Evolutionary conservation across 2,329 filamentous ascomycete genomes (phyloP), one percentile per base, ranked within the genome.

Genomic region (Penicillium sp.): DNA sequence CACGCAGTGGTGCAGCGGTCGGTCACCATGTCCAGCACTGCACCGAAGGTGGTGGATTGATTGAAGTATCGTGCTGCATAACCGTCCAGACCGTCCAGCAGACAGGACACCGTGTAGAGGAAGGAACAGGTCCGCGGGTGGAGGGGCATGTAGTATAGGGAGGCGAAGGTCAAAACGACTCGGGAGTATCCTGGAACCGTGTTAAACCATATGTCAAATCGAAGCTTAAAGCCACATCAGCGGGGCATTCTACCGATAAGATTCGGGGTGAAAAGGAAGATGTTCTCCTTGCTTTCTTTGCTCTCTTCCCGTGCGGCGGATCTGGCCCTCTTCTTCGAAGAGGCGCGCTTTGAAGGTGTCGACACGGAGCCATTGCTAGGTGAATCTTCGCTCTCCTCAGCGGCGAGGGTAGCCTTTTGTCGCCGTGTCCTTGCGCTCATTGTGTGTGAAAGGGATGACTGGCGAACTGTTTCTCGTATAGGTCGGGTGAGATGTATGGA

Each of bases 1-100:
- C 93, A 98, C 2, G 91, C 84, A 3, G 93, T 98, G 28, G 91
- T 97, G 77, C 93, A 97, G 53, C 93, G 85, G 72, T 98, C 93
- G 17, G 93, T 98, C 54, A 98, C 91, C 93, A 98, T 98, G 74
- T 98, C 93, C 56, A 98, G 79, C 31, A 98, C 91, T 29, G 91
- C 93, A 56, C 93, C 93, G 69, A 98, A 98, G 57, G 87, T 87
- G 48, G 93, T 97, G 33, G 87, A 91, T 71, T 98, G 93, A 63
- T 95, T 82, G 68, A 91, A 84, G 62, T 80, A 76, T 42, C 88
- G 84, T 51, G 93, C 93, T n/a, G 90, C 90, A 62, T 90, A 85
- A 61, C 93, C 93, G 67, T 98, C 93, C 56, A 97, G 80, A 40
- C 91, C 93, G 68, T 98, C 93, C 57, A 98, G 85, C 39, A 97